Evolutionary conservation across 1,139 yeast species (phyloP).

Genomic region (Saccharomyces hybrid): DNA sequence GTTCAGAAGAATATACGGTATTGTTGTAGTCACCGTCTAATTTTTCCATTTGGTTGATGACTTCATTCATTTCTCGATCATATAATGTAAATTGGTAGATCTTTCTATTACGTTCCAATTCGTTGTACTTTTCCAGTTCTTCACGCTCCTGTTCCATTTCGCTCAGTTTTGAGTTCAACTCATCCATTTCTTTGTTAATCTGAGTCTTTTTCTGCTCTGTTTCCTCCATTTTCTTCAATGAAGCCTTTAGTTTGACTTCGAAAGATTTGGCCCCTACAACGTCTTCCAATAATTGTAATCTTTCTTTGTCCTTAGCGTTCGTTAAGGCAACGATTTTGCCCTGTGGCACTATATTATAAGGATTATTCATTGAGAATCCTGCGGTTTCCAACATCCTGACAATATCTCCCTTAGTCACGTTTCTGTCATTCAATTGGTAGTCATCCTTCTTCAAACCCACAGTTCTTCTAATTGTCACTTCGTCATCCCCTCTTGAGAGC

Average conservation of each 20-base stretch:
- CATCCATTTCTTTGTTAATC: constrained; percentile 64
- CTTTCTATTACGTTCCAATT: constrained; percentile 59
- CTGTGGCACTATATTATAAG: constrained; percentile 95
- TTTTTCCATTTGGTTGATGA: constrained; percentile 52
- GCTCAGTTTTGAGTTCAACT: constrained; percentile 61
- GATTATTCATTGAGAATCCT: constrained; percentile 84
- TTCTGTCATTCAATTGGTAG: constrained; percentile 64
- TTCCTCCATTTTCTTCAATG: constrained; percentile 68
- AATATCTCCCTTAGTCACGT: constrained; percentile 74
- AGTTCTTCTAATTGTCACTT: constrained; percentile 72
- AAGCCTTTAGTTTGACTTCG: constrained; percentile 72
- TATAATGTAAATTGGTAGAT: constrained; percentile 67
- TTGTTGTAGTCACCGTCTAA: constrained; percentile 54
- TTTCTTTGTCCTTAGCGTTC: constrained; percentile 77
- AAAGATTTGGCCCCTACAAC: constrained; percentile 94
- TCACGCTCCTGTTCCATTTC: constrained; percentile 78
- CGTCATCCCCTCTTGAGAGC: constrained; percentile 40
- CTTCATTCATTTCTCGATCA: constrained; percentile 63
- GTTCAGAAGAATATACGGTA: constrained; percentile 39
- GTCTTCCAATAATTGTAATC: constrained; percentile 72
- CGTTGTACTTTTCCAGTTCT: constrained; percentile 64
- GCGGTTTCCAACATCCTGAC: constrained; percentile 83
- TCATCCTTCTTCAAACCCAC: constrained; percentile 91
- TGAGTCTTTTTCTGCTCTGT: constrained; percentile 63
- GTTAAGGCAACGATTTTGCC: constrained; percentile 83